A percentile compares a stretch with the other conserved stretches of the same genome.
Evolutionary conservation across 495 filamentous ascomycete species (phyloP).

Genomic region (Peziza echinospora): DNA sequence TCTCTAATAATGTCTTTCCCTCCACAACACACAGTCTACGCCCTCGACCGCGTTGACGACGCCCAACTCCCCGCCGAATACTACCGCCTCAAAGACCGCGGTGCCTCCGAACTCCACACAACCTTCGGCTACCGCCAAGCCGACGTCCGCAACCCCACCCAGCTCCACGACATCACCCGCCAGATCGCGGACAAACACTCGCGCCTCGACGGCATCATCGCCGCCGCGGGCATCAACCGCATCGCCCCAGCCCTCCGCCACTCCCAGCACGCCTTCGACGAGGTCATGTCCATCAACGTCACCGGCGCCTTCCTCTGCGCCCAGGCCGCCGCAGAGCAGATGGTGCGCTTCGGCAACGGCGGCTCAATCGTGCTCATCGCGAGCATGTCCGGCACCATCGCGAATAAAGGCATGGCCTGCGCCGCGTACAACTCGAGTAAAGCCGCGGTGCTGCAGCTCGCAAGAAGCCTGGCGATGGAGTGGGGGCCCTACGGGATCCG

Average conservation of each 20-base stretch:
- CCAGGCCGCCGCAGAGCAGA: constrained; percentile 47
- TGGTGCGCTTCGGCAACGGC: constrained; percentile 34
- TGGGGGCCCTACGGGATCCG: constrained; percentile 69
- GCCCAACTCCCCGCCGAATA: constrained; percentile 25
- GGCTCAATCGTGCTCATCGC: constrained; percentile 44
- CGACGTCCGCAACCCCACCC: constrained; percentile 38
- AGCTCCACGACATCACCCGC: constrained; percentile 32
- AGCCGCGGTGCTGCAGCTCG: constrained; percentile 66
- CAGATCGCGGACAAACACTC: constrained; percentile 31
- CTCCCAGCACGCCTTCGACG: constrained; percentile 39
- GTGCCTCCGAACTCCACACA: constrained; percentile 29
- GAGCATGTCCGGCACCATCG: constrained; percentile 60
- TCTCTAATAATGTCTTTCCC: too few relatives aligned
- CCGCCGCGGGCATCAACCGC: constrained; percentile 54
- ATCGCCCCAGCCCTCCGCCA: constrained; percentile 50
- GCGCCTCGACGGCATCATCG: constrained; percentile 51
- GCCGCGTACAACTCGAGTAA: constrained; percentile 85
- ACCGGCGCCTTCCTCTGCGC: constrained; percentile 59
- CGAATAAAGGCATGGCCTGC: constrained; percentile 40
- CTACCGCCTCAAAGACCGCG: constrained; percentile 31
- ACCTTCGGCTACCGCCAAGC: constrained; percentile 38
- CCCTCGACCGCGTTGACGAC: constrained; percentile 33
- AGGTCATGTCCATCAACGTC: constrained; percentile 56
- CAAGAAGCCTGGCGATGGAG: constrained; percentile 63
- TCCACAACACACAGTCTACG: constrained; percentile 30